Evolutionary conservation across 1,139 yeast species (phyloP), one percentile per base, ranked within the genome.

Genomic region (Debaryomyces nepalensis): DNA sequence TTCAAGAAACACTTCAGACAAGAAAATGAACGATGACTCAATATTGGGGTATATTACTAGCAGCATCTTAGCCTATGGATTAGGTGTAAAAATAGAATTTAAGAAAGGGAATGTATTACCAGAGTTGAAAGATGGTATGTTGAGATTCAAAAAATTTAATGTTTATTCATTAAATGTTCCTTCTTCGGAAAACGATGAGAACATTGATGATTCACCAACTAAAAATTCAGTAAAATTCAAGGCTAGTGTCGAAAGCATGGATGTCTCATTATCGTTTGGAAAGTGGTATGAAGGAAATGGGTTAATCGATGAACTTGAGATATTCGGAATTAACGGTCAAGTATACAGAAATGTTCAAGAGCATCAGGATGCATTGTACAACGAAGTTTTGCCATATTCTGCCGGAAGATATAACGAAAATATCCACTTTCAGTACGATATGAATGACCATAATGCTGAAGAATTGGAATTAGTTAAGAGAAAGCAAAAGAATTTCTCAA

Each of bases 251-350:
- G 79, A 82, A 41, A 73, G 79, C 12, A 64, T 84, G 47, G 81
- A 79, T 48, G 55, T 84, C 31, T 76, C 85, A 0, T 63, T 85
- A 16, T 81, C 87, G 1, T 77, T 85, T 48, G 71, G 73, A 34
- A 85, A 85, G 58, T 85, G 91, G 91, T 72, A 81, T 39, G 77
- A 78, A 45, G 84, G 89, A 0, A 73, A 75, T 37, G 95, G 95
- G 0, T 63, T 86, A 22, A 76, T 85, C 31, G 69, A 82, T 41
- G 82, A 81, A 49, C 62, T 84, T 35, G 84, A 83, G 43, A 66
- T 85, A 1, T 74, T 68, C 40, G 93, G 93, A 0, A 67, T 84
- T 58, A 69, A 68, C 23, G 91, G 90, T 3, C 68, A 70, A 20
- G 61, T 81, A 22, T 57, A 59, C 53, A 59, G 54, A 27, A 39